Base-by-base conservation (phyloP, 805 yeast genomes). In the Kazachstania taianensis region DNA sequence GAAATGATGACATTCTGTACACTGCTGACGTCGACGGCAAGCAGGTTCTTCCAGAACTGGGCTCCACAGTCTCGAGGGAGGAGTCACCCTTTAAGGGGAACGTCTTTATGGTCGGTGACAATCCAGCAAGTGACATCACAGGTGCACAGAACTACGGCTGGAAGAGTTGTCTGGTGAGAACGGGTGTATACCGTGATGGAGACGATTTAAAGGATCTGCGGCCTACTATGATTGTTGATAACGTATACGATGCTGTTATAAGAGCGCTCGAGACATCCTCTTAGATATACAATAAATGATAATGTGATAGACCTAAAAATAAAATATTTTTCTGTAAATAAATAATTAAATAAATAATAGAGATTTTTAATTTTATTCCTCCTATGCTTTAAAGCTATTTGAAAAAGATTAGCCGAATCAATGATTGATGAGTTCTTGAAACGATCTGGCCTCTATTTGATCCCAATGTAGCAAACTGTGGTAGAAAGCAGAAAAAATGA, bases 71-170 rank as follows among this genome's bases (percentile, higher is more conserved):
- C 27, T 24, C 67, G 2, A 70, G 70, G 5, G 37, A 36, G 4
- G 14, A 41, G 2, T 48, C 69, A 0, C 75, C 72, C n/a, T 66
- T 81, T 47, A 9, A 19, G 12, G 62, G 65, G 25, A 59, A 69
- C n/a, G 80, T 92, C 2, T 87, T 69, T 61, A 92, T 92, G 98
- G 84, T 92, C 24, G 98, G 98, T 20, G 98, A 92, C 60, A 92
- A 92, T 57, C 97, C 96, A 4, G 92, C 79, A 20, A 74, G 86
- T 34, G 98, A 92, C 55, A 92, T 92, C 36, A 69, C 70, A 38
- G 98, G 98, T 1, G 98, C 95, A 5, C 78, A 81, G 48, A 63
- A 65, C 33, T 77, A 78, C 53, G 94, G 96, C 3, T 92, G 97
- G 97, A 75, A 80, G 33, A 77, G 92, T 9, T 72, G 85, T 25